Evolutionary conservation across 495 filamentous ascomycete genomes (phyloP), one percentile per base, ranked within the genome.

Genomic region (Hypoxylon perforatum): DNA sequence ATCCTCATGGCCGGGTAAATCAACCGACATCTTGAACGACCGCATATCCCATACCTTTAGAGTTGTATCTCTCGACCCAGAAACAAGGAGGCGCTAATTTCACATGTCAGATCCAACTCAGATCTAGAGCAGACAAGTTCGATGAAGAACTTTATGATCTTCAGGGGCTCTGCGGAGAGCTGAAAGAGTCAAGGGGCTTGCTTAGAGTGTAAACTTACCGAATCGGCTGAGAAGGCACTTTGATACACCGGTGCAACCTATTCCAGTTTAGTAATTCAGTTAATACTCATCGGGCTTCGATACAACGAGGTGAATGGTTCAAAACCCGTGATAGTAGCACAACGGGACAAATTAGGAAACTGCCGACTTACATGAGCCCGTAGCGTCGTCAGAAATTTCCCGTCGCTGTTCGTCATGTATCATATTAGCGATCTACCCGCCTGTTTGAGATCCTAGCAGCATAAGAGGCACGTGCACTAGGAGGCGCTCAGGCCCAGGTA

Each of bases 1-100:
- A 68, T 97, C 96, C 73, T 92, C 85, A 77, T 99, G 96, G 4
- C 95, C 96, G 0, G 94, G 93, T 22, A 99, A 83, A 84, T 99
- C 93, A 50, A 77, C 89, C 61, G 86, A 84, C 55, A 98, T 76
- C 72, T 94, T 97, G 11, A 91, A 92, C 0, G 87, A 93, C 46
- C 89, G 83, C 50, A 95, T 88, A 74, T 96, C 92, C 93, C 94
- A 97, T 4, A 94, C 89, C 75, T 99, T 99, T 28, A 98, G 76
- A 1, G 96, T 99, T 6, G 92, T 96, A 71, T 99, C 96, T 77
- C 96, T 97, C 69, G 88, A 91, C 3, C 84, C 88, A 23, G 91
- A 96, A 1, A 96, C 93, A 8, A 97, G 79, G 21, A 97, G 79
- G 12, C 93, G 81, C 63, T 67, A 25, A 35, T 19, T 60, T 73